These are phyloP conservation scores for Penicillium macrosclerotiorum DNA, from an alignment of 495 filamentous ascomycete genomes.

Conservation along the genomic window DNA sequence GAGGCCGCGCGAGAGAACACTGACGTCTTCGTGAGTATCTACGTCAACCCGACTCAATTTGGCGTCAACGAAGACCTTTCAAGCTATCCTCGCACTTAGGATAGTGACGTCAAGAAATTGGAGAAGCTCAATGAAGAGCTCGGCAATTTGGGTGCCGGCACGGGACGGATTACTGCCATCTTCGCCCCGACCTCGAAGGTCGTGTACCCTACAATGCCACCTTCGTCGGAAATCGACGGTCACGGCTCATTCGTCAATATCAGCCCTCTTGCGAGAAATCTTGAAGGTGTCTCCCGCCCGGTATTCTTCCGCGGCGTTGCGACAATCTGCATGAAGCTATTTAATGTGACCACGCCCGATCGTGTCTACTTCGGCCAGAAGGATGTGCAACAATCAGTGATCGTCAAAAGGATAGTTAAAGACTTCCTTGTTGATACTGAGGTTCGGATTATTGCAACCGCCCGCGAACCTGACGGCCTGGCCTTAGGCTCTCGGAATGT, in stretches of 20 bases:
- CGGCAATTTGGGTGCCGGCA: constrained; percentile 44
- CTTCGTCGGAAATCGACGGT: constrained; percentile 74
- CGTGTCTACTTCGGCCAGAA: constrained; percentile 97
- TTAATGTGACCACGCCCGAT: constrained; percentile 86
- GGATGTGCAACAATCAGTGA: constrained; percentile 92
- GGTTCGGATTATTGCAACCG: constrained; percentile 69
- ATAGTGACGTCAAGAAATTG: constrained; percentile 65
- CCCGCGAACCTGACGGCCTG: constrained; percentile 75
- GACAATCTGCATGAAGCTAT: constrained; percentile 95
- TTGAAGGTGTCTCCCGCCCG: constrained; percentile 84
- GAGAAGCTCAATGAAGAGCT: constrained; percentile 69
- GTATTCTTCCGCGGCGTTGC: constrained; percentile 97
- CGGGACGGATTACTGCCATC: constrained; percentile 72
- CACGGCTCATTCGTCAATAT: constrained; percentile 92
- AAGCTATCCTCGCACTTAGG: constrained; percentile 90
- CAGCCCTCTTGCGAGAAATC: constrained; percentile 71
- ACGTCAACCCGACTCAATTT: constrained; percentile 96
- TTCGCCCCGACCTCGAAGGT: constrained; percentile 79
- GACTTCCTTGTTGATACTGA: constrained; percentile 84
- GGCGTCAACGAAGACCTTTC: constrained; percentile 83
- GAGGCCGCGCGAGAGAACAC: constrained; percentile 81
- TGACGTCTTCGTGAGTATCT: constrained; percentile 84
- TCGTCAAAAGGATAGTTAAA: constrained; percentile 80
- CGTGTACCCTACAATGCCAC: constrained; percentile 85
- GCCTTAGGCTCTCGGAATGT: constrained; percentile 93